Conservation (phyloP, 176 grass and related monocot genomes). For the Eleusine coracana region DNA sequence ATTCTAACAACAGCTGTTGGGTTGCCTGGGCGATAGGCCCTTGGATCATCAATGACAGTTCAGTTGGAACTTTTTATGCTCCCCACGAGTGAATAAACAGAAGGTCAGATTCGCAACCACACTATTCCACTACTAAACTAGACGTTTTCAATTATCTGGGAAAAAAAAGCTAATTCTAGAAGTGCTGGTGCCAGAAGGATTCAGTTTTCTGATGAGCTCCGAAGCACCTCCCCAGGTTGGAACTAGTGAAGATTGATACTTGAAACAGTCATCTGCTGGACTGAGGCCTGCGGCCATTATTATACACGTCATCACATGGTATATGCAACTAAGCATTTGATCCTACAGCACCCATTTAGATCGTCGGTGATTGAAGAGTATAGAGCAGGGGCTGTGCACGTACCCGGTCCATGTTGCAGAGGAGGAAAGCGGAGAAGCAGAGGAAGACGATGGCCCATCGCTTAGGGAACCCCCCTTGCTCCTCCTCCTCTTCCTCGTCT, state of each 20-base stretch:
- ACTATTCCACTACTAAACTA: too few species aligned
- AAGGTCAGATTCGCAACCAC: too few species aligned
- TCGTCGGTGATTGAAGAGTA: background rate
- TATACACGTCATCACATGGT: background rate
- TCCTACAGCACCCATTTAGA: background rate
- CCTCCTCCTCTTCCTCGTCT: conserved; percentile 13
- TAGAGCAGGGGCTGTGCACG: conserved; percentile 26
- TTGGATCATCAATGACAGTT: background rate
- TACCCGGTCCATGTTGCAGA: conserved; percentile 98
- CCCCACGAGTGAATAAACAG: background rate
- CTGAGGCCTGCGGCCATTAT: background rate
- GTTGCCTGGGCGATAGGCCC: background rate
- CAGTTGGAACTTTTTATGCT: background rate
- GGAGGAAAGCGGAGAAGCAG: conserved; percentile 92
- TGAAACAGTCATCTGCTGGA: background rate
- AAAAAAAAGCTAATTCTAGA: background rate
- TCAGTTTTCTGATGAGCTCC: background rate
- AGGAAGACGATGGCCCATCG: conserved; percentile 86
- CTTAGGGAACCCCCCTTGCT: conserved; percentile 64
- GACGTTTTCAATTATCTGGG: background rate
- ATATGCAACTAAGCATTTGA: background rate
- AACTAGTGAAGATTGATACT: background rate
- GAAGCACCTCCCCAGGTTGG: background rate
- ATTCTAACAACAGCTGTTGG: background rate
- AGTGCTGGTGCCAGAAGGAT: background rate